A percentile compares a stretch with the other conserved stretches of the same genome.
These are phyloP conservation scores for Mortierella sp. DNA, from an alignment of 371 early-diverging fungal species.

Conservation along the genomic window DNA sequence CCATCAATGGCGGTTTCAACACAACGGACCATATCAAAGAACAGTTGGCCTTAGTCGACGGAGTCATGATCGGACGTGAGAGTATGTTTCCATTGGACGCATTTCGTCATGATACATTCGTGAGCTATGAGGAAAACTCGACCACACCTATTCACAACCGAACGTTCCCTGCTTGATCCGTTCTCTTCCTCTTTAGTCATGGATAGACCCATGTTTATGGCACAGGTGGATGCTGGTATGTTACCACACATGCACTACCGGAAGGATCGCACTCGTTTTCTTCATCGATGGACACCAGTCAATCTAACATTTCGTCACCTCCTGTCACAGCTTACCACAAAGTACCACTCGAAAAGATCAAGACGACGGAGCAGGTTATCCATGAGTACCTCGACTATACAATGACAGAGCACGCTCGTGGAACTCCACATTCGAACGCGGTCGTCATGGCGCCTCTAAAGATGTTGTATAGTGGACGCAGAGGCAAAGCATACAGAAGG, in stretches of 20 bases:
- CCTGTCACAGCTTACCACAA: conserved; percentile 43
- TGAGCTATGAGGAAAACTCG: no score
- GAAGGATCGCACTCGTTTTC: no score
- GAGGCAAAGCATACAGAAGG: conserved; percentile 38
- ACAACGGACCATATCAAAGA: conserved; percentile 56
- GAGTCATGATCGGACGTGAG: conserved; percentile 84
- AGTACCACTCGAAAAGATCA: conserved; percentile 40
- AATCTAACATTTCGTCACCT: background rate
- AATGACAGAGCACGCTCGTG: conserved; percentile 40
- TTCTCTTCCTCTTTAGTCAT: conserved; percentile 26
- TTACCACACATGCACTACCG: background rate
- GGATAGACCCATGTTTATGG: conserved; percentile 62
- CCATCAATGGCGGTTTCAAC: conserved; percentile 87
- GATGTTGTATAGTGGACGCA: conserved; percentile 42
- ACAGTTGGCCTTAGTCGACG: conserved; percentile 65
- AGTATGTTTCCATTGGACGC: conserved; percentile 47
- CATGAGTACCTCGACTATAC: conserved; percentile 54
- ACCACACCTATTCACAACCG: no score
- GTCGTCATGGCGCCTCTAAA: conserved; percentile 45
- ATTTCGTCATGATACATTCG: conserved; percentile 15
- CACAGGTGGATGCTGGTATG: conserved; percentile 53
- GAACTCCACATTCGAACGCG: conserved; percentile 44
- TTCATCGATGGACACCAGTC: background rate
- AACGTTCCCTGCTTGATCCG: background rate
- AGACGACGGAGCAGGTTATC: conserved; percentile 55